Evolutionary conservation across 768 basidiomycete genomes (phyloP), one percentile per base, ranked within the genome.

Genomic region (Auricularia sp.): DNA sequence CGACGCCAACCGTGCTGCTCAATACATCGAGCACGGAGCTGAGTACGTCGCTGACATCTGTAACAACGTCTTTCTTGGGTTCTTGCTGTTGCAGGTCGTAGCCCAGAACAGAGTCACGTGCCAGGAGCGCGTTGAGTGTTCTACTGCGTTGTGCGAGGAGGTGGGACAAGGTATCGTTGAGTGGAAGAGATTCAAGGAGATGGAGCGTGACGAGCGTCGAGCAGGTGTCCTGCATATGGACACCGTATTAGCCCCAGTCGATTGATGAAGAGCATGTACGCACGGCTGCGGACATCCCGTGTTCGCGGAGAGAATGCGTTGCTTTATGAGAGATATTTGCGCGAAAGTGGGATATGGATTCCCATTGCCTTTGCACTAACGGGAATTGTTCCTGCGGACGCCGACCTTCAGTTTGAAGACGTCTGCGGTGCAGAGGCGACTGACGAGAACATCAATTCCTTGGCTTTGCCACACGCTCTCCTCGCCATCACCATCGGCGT

Each of bases 291-390:
- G 86, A 76, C n/a, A 79, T 73, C 7, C 76, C 75, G 43, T 77
- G 73, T 67, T 88, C 84, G 59, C 91, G 84, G 18, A 97, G 77
- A n/a, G 85, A 88, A 58, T 90, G 73, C 0, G 87, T 92, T n/a
- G 94, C 90, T 70, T 86, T 87, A 68, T 94, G 90, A 23, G 90
- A 83, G 67, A 98, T 95, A 71, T 96, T 93, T 1, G 87, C 79
- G 54, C 93, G 87, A 71, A 96, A 93, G 68, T 90, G 91, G 3
- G 86, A 84, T 7, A 98, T 84, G 1, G 84, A 81, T 64, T 96
- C 95, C 95, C 94, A 98, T 74, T 98, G 95, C 42, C 92, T 87
- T 68, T 93, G 89, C 3, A 93, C 84, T 3, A 98, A 78, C 34
- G 94, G 92, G 68, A 95, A 88, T 74, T 94, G 91, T 59, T 84